Percentiles rank a stretch among this genome's conserved stretches.
Evolutionary conservation across 1,284 basidiomycete genomes (phyloP).

Genomic region (Omphalotus olearius): DNA sequence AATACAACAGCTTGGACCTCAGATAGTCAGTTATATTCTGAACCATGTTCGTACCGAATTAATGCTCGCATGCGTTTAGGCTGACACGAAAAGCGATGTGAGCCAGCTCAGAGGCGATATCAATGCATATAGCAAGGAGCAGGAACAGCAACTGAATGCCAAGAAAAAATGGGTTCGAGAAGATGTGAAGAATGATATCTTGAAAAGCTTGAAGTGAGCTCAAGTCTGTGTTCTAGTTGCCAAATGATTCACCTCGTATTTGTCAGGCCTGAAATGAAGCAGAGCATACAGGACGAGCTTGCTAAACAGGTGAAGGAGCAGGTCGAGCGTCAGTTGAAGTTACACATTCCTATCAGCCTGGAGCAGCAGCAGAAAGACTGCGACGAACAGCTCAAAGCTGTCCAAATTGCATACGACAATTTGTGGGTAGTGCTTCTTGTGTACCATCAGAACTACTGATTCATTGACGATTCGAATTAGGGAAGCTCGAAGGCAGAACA

Average conservation of each 20-base stretch:
- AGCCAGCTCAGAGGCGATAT: constrained; percentile 25
- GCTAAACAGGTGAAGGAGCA: constrained; percentile 25
- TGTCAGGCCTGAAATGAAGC: not conserved
- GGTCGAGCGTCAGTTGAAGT: constrained; percentile 41
- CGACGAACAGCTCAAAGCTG: constrained; percentile 35
- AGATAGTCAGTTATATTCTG: not conserved
- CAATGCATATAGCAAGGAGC: constrained; percentile 30
- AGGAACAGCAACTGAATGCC: constrained; percentile 27
- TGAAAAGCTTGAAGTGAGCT: constrained; percentile 29
- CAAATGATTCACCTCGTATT: not conserved
- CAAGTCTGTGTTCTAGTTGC: not conserved
- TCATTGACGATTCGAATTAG: constrained; percentile 24
- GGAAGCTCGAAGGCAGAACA: constrained; percentile 46
- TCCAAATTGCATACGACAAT: constrained; percentile 41
- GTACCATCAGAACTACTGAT: not conserved
- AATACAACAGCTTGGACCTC: not conserved
- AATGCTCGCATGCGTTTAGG: not conserved
- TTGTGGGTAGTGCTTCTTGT: constrained; percentile 36
- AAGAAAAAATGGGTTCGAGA: constrained; percentile 33
- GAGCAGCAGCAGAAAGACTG: constrained; percentile 40
- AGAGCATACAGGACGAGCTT: not conserved
- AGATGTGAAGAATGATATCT: constrained; percentile 29
- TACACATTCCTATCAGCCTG: constrained; percentile 43
- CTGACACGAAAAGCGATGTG: not conserved
- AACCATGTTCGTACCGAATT: not conserved